These are phyloP conservation scores for Lathyrus oleraceus DNA, from an alignment of 306 rosid genomes.

Conservation along the genomic window DNA sequence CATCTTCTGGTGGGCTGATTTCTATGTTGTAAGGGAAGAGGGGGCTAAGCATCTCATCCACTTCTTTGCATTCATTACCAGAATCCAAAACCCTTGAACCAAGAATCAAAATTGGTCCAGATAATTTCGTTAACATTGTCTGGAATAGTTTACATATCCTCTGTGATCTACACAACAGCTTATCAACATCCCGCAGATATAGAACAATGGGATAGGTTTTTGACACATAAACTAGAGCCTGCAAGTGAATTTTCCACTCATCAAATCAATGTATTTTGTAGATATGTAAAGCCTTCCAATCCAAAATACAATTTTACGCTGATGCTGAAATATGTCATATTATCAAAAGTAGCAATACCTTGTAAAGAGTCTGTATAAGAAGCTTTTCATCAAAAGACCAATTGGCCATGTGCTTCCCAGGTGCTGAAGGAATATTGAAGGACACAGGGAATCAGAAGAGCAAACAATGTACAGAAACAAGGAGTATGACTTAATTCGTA, in stretches of 20 bases:
- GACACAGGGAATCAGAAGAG: constrained; percentile 2
- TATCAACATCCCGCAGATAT: constrained; percentile 79
- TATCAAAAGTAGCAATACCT: constrained; percentile 48
- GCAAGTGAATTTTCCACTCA: constrained; percentile 37
- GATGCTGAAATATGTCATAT: not conserved
- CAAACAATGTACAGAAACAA: constrained; percentile 11
- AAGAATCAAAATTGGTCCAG: constrained; percentile 78
- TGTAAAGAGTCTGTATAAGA: constrained; percentile 75
- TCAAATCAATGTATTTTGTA: constrained; percentile 11
- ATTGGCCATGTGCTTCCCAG: constrained; percentile 58
- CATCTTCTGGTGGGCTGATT: constrained; percentile 79
- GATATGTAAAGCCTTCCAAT: constrained; percentile 7
- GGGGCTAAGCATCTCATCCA: constrained; percentile 60
- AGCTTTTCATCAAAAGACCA: constrained; percentile 91
- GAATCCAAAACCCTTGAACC: constrained; percentile 68
- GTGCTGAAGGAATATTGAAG: constrained; percentile 44
- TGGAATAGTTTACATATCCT: constrained; percentile 64
- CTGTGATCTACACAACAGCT: constrained; percentile 57
- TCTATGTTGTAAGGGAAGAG: constrained; percentile 89
- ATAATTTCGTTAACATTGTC: constrained; percentile 66
- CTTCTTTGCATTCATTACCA: constrained; percentile 49
- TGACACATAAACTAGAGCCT: constrained; percentile 70
- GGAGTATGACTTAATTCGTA: not conserved
- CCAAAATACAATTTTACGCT: not conserved
- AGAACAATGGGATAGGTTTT: constrained; percentile 75